Base-by-base conservation (phyloP, 768 basidiomycete species). In the Boletus rubropictus region DNA sequence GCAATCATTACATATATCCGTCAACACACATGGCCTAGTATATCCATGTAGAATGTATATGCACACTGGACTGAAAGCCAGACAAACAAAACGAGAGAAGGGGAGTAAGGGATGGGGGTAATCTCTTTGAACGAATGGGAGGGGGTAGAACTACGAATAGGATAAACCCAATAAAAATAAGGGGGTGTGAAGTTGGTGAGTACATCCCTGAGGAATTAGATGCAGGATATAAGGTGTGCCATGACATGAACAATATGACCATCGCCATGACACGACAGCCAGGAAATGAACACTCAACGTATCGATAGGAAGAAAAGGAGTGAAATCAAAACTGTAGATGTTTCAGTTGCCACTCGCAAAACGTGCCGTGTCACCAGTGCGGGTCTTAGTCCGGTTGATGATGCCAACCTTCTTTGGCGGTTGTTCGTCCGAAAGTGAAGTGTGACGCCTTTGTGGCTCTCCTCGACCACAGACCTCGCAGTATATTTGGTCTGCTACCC, bases 391-490 rank as follows among this genome's bases (percentile, higher is more conserved):
- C 48, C 87, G 72, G 58, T 85, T 74, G 29, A 86, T 70, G 14
- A 84, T 69, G 28, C 77, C 65, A 21, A 46, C 39, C 8, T 59
- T 58, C 60, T 54, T 67, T 32, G 51, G 51, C 17, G 60, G 59
- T 5, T 54, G 55, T 27, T 51, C 54, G 15, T 55, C 55, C 36
- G 12, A 44, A 21, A 53, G 46, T n/a, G 47, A 47, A 37, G 44
- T 43, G 6, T 43, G 45, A 34, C 37, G 36, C 39, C 42, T 49
- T 31, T 29, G 56, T 24, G 37, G 33, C 27, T 56, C 53, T 35
- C 80, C 80, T 50, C 82, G 69, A 25, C 85, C 83, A 57, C 88
- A 89, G 32, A 67, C 59, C 4, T 75, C 69, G 61, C 87, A 90
- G 46, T 76, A 78, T 20, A 57, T 61, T 39, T 69, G 69, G 33